These are phyloP conservation scores for Hansfordia pulvinata DNA, from an alignment of 2,329 filamentous ascomycete genomes.

Conservation along the genomic window DNA sequence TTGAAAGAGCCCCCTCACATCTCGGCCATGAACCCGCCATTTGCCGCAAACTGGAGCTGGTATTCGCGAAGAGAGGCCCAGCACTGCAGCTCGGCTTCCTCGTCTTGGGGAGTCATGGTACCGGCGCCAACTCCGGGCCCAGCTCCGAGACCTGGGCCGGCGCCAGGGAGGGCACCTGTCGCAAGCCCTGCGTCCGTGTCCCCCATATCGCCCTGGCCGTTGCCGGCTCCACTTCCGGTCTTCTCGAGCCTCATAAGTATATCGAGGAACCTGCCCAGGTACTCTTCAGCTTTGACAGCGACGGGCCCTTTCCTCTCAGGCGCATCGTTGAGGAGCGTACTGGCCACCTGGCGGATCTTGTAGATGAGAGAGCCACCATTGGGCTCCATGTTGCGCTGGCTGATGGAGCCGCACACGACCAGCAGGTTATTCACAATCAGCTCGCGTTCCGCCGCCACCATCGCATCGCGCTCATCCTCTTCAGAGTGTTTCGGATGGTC, in stretches of 20 bases:
- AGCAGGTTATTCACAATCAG: slow-evolving; percentile 72
- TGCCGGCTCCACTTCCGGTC: too few species aligned
- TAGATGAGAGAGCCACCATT: slow-evolving; percentile 53
- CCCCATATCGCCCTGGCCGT: too few species aligned
- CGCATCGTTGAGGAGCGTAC: slow-evolving; percentile 55
- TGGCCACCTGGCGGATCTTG: slow-evolving; percentile 77
- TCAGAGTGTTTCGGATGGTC: too few species aligned
- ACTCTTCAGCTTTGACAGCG: slow-evolving; percentile 50
- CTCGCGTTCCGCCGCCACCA: slow-evolving; percentile 65
- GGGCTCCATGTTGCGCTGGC: slow-evolving; percentile 75
- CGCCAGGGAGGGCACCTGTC: too few species aligned
- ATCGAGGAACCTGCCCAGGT: slow-evolving; percentile 59
- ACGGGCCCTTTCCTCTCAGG: slow-evolving; percentile 36
- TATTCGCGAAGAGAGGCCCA: slow-evolving; percentile 74
- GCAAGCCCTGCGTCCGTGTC: too few species aligned
- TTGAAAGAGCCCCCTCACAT: not conserved
- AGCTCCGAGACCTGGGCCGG: too few species aligned
- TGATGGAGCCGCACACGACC: slow-evolving; percentile 60
- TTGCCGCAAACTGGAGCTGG: slow-evolving; percentile 57
- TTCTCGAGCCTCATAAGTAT: slow-evolving; percentile 64
- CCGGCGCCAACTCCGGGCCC: too few species aligned
- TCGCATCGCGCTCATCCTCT: slow-evolving; percentile 33
- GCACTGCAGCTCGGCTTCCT: slow-evolving; percentile 61
- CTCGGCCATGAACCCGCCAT: slow-evolving; percentile 50
- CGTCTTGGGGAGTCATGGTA: slow-evolving; percentile 41